Percentiles rank a stretch among this genome's conserved stretches.
These are phyloP conservation scores for Lasiodiplodia sp. DNA, from an alignment of 2,329 filamentous ascomycete genomes.

Conservation along the genomic window DNA sequence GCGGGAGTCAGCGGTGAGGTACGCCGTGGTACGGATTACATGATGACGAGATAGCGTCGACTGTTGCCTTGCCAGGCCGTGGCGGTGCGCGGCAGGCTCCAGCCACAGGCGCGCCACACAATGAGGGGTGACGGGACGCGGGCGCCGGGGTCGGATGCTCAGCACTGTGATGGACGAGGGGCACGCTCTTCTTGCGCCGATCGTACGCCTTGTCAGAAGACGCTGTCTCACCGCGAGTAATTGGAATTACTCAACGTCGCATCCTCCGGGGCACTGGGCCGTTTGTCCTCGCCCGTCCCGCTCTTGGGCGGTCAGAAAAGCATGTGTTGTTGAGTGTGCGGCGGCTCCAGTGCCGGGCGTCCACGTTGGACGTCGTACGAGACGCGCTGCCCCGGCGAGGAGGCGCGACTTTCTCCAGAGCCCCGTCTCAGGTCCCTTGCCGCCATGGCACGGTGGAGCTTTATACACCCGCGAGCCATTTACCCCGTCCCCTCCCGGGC, in stretches of 20 bases:
- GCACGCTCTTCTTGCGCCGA: conserved; percentile 5
- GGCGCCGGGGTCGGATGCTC: conserved; percentile 5
- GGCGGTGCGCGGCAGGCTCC: not conserved
- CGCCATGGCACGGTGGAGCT: conserved; percentile 17
- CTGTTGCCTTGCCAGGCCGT: conserved; percentile 13
- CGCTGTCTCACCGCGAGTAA: conserved; percentile 24
- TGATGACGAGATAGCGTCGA: not conserved
- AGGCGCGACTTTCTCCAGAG: conserved; percentile 16
- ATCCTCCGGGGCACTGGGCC: not conserved
- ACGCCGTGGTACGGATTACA: not conserved
- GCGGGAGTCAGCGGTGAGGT: conserved; percentile 3
- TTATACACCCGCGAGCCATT: conserved; percentile 27
- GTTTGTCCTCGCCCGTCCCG: conserved; percentile 1
- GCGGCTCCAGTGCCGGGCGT: conserved; percentile 20
- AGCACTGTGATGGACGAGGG: conserved; percentile 25
- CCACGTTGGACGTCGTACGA: conserved; percentile 27
- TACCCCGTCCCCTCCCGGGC: not conserved
- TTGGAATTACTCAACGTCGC: conserved; percentile 17
- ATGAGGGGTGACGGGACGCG: not conserved
- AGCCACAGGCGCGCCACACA: not conserved
- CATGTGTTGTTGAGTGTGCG: conserved; percentile 19
- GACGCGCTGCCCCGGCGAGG: conserved; percentile 9
- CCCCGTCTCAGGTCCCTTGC: conserved; percentile 8
- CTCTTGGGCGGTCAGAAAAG: conserved; percentile 3
- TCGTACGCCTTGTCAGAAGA: conserved; percentile 15